Percentiles rank a stretch among this genome's conserved stretches.
phyloP scores from a whole-genome alignment of 2,329 filamentous ascomycete species.

The Xylaria sp. region DNA sequence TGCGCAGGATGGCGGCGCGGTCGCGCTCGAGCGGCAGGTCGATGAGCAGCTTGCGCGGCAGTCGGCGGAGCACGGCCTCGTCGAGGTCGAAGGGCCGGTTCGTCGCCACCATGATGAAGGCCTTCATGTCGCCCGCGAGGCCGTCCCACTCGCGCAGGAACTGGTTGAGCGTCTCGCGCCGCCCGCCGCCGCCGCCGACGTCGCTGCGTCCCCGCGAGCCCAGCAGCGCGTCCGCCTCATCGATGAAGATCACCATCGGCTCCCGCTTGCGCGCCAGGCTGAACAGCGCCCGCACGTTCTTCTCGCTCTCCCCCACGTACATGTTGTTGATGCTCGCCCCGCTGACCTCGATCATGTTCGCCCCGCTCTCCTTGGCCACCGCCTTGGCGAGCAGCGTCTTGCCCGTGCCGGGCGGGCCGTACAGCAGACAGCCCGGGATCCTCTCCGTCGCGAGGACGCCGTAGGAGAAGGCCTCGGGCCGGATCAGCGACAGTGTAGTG shows the following conservation, averaged over 20 bases:
- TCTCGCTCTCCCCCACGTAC: constrained; percentile 94
- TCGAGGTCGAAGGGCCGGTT: constrained; percentile 96
- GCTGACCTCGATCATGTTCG: constrained; percentile 81
- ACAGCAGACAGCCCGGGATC: constrained; percentile 85
- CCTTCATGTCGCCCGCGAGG: constrained; percentile 74
- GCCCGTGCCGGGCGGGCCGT: constrained; percentile 82
- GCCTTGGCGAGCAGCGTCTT: constrained; percentile 73
- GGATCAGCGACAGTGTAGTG: constrained; percentile 81
- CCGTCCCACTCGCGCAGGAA: constrained; percentile 98
- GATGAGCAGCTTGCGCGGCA: constrained; percentile 73
- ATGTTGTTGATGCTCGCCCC: constrained; percentile 94
- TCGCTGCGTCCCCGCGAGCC: constrained; percentile 72
- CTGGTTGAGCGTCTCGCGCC: constrained; percentile 93
- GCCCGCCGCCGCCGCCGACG: constrained; percentile 68
- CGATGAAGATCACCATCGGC: constrained; percentile 93
- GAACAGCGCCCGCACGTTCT: constrained; percentile 93
- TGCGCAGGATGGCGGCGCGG: constrained; percentile 68
- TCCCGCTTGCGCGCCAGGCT: constrained; percentile 86
- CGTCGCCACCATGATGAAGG: constrained; percentile 98
- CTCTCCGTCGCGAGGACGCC: constrained; percentile 89
- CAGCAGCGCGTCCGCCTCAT: constrained; percentile 93
- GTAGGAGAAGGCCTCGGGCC: constrained; percentile 94
- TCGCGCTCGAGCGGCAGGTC: constrained; percentile 71
- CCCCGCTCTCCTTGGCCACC: constrained; percentile 68
- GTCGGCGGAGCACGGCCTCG: constrained; percentile 77